Evolutionary conservation across 306 rosid genomes (phyloP).

Genomic region (Abrus precatorius): DNA sequence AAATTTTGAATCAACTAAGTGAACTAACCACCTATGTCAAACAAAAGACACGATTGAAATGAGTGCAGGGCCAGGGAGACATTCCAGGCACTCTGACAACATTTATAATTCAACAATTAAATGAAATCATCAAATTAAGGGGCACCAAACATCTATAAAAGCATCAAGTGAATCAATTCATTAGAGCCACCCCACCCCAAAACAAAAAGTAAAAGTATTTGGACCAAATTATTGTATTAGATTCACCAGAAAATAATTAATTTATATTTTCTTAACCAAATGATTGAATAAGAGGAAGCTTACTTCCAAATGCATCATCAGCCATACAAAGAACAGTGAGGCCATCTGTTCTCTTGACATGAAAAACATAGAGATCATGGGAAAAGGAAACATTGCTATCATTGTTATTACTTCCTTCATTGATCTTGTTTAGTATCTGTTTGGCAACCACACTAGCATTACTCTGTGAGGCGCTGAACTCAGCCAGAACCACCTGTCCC

Average conservation of each 20-base stretch:
- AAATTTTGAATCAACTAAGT: background rate
- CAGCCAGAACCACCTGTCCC: constrained; percentile 62
- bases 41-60: background rate
- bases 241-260: background rate
- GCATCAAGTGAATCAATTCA: background rate
- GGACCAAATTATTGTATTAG: background rate
- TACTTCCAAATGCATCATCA: constrained; percentile 68
- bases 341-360: constrained; percentile 65
- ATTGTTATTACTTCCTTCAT: constrained; percentile 35
- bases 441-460: constrained; percentile 63
- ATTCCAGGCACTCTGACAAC: background rate
- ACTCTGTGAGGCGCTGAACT: constrained; percentile 57
- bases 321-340: constrained; percentile 75
- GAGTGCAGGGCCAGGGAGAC: background rate
- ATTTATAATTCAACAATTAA: background rate
- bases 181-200: background rate
- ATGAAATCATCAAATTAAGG: background rate
- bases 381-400: constrained; percentile 64
- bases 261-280: background rate
- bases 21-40: background rate
- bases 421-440: constrained; percentile 55
- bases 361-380: constrained; percentile 70
- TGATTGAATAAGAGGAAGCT: background rate
- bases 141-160: background rate
- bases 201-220: background rate